These are phyloP conservation scores for Amorphotheca resinae DNA, from an alignment of 495 filamentous ascomycete species.

Conservation along the genomic window DNA sequence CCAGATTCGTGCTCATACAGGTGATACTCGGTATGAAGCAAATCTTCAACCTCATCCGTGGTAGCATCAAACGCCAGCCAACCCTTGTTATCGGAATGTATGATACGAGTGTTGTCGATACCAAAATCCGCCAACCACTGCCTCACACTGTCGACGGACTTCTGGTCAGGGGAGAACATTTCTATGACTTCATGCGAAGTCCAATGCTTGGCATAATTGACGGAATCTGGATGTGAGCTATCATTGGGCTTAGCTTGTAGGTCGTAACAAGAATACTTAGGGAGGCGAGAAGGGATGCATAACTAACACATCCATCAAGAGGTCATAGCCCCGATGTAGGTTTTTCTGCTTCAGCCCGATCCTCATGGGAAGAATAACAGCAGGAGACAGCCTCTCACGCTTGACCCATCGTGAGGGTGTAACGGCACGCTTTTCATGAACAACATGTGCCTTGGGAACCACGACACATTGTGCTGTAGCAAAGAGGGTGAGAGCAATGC, in stretches of 20 bases:
- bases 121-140: conserved; percentile 37
- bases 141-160: conserved; percentile 28
- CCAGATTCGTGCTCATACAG: conserved; percentile 36
- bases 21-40: conserved; percentile 47
- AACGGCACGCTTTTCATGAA: conserved; percentile 10
- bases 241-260: neutral
- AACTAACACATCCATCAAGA: conserved; percentile 33
- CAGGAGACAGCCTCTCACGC: conserved; percentile 6
- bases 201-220: conserved; percentile 39
- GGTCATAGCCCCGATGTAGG: conserved; percentile 35
- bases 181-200: conserved; percentile 28
- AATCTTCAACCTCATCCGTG: conserved; percentile 37
- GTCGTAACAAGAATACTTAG: conserved; percentile 1
- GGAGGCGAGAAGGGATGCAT: conserved; percentile 7
- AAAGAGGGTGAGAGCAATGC: neutral
- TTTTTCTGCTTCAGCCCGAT: conserved; percentile 43
- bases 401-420: conserved; percentile 9
- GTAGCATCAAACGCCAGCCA: conserved; percentile 42
- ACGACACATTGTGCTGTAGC: neutral
- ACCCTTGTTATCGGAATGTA: conserved; percentile 34
- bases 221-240: conserved; percentile 25
- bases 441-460: conserved; percentile 3
- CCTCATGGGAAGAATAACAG: conserved; percentile 32
- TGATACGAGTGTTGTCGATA: conserved; percentile 32
- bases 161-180: conserved; percentile 31